Conservation (phyloP, 306 rosid genomes). For the Canavalia ensiformis region DNA sequence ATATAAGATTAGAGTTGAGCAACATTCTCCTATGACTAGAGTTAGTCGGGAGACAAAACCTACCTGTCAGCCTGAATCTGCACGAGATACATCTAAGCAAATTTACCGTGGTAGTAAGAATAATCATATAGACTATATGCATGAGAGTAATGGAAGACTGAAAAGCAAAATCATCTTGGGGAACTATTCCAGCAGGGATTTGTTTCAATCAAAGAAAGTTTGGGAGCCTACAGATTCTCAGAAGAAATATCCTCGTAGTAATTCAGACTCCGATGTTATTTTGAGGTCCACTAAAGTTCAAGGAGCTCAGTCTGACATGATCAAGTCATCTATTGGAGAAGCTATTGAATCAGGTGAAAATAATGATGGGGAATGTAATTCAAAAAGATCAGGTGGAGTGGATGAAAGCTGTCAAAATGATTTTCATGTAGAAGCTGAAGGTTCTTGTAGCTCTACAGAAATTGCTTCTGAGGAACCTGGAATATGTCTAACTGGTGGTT, state of each 20-base stretch:
- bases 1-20: conserved; percentile 72
- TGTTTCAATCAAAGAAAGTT: conserved; percentile 77
- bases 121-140: conserved; percentile 67
- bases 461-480: conserved; percentile 60
- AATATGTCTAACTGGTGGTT: conserved; percentile 41
- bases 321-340: conserved; percentile 64
- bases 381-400: conserved; percentile 61
- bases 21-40: conserved; percentile 65
- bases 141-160: conserved; percentile 75
- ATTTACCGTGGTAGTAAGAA: conserved; percentile 66
- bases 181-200: conserved; percentile 69
- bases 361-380: conserved; percentile 57
- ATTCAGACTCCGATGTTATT: conserved; percentile 77
- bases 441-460: conserved; percentile 57
- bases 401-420: conserved; percentile 59
- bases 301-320: conserved; percentile 56
- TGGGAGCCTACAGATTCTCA: conserved; percentile 93
- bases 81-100: conserved; percentile 74
- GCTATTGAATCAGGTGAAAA: conserved; percentile 53
- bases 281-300: conserved; percentile 61
- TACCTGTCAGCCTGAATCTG: conserved; percentile 65
- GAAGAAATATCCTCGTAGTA: conserved; percentile 77
- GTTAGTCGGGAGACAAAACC: conserved; percentile 67
- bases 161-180: conserved; percentile 69
- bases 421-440: conserved; percentile 53